phyloP scores from a whole-genome alignment of 331 rosid genomes.

The Pyrus hybrid region DNA sequence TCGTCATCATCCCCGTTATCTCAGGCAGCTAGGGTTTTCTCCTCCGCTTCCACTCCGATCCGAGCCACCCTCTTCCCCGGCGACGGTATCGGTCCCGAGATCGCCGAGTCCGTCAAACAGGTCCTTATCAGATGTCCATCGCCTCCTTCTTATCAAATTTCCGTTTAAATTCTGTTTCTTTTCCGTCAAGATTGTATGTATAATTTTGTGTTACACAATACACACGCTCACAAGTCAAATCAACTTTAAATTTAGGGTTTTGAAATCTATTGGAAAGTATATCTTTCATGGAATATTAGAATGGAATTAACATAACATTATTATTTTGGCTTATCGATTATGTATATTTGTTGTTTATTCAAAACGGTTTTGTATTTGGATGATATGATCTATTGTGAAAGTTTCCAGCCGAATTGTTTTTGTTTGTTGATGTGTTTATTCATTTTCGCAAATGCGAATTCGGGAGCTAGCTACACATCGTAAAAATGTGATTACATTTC shows the following conservation, averaged over 20 bases:
- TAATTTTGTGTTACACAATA: too few species aligned
- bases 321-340: neutral
- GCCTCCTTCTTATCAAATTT: neutral
- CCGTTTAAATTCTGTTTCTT: neutral
- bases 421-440: neutral
- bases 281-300: neutral
- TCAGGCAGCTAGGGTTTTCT: constrained; percentile 33
- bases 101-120: constrained; percentile 86
- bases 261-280: neutral
- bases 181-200: neutral
- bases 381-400: neutral
- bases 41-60: constrained; percentile 53
- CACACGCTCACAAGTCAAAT: neutral
- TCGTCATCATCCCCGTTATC: constrained; percentile 2
- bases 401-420: neutral
- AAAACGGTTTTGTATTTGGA: neutral
- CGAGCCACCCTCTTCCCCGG: constrained; percentile 92
- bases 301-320: neutral
- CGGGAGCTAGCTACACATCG: neutral
- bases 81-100: constrained; percentile 97
- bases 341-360: neutral
- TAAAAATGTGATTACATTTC: neutral
- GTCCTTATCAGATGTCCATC: constrained; percentile 13
- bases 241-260: neutral
- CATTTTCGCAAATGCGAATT: neutral